Evolutionary conservation across 805 yeast genomes (phyloP), one percentile per base, ranked within the genome.

Genomic region (Lipomyces sp.): DNA sequence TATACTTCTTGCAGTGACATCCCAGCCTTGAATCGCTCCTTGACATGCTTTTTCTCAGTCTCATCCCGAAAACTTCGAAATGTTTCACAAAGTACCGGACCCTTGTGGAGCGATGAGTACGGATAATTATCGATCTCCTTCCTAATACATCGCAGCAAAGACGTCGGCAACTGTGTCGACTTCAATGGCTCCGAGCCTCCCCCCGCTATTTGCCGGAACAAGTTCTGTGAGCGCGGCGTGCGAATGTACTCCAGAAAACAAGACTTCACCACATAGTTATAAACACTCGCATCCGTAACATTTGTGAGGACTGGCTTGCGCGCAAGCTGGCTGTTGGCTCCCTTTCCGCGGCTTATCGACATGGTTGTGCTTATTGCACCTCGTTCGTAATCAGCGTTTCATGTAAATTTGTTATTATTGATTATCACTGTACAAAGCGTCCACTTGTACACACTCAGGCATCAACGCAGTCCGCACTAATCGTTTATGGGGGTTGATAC

Each of bases 241-340:
- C 58, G 57, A 24, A 63, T 32, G 51, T 45, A 64, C 18, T 69
- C 65, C 54, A 65, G 53, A 34, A 55, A 65, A 39, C 59, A 48
- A 4, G 64, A 55, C 51, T 53, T 51, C 13, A 59, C 39, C 7
- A 67, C 50, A 30, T 45, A 65, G 15, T 64, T 32, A 39, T 65
- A 65, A n/a, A 64, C 69, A 13, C 64, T 60, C 2, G 39, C 24
- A 18, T 55, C 57, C 2, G 67, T 63, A 15, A 65, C 58, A 24
- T 13, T 35, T n/a, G 39, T 39, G 10, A 56, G 55, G 3, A 65
- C 66, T 37, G 69, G 69, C 18, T 60, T 59, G n/a, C 66, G 54
- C 7, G 48, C 8, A 42, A 7, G 48, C n/a, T 42, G 48, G 48
- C 48, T 42, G 24, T 42, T 42, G 48, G 29, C 48, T 24, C 24